phyloP scores from a whole-genome alignment of 192 early-diverging fungal genomes.

The Jimgerdemannia flammicorona region DNA sequence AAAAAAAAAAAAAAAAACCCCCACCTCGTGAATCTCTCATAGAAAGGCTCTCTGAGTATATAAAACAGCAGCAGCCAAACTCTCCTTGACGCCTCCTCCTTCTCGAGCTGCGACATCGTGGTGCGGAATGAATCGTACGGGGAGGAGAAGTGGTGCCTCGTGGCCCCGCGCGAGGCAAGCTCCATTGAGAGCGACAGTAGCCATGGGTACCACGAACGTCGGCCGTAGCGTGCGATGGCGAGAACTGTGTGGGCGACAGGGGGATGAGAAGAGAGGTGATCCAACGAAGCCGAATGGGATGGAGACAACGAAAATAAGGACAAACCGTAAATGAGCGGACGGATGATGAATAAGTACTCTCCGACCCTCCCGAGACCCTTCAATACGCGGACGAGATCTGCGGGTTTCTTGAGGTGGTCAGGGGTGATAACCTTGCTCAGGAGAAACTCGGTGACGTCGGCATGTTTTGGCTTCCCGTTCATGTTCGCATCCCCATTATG shows the following conservation, averaged over 20 bases:
- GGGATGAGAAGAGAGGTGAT: neutral
- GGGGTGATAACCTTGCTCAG: conserved; percentile 52
- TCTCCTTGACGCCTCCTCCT: conserved; percentile 71
- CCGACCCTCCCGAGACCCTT: conserved; percentile 47
- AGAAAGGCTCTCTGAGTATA: conserved; percentile 82
- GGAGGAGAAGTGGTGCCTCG: conserved; percentile 32
- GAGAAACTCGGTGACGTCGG: conserved; percentile 50
- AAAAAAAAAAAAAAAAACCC: conserved; percentile 1
- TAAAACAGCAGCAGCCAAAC: conserved; percentile 75
- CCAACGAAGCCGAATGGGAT: neutral
- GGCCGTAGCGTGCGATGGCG: conserved; percentile 70
- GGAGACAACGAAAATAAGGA: neutral
- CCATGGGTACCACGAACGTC: conserved; percentile 80
- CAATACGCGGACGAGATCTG: conserved; percentile 62
- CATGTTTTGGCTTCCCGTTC: conserved; percentile 16
- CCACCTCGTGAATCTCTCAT: conserved; percentile 72
- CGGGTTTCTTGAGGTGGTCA: conserved; percentile 61
- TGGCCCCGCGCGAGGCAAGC: conserved; percentile 41
- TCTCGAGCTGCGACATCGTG: conserved; percentile 64
- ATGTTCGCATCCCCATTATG: conserved; percentile 17
- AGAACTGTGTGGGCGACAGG: conserved; percentile 44
- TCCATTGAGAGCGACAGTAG: conserved; percentile 77
- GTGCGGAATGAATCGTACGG: conserved; percentile 26
- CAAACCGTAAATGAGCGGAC: conserved; percentile 83
- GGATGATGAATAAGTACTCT: conserved; percentile 78